Percentiles rank a stretch among this genome's conserved stretches.
These are phyloP conservation scores for Komagataella pastoris DNA, from an alignment of 805 yeast species.

Conservation along the genomic window DNA sequence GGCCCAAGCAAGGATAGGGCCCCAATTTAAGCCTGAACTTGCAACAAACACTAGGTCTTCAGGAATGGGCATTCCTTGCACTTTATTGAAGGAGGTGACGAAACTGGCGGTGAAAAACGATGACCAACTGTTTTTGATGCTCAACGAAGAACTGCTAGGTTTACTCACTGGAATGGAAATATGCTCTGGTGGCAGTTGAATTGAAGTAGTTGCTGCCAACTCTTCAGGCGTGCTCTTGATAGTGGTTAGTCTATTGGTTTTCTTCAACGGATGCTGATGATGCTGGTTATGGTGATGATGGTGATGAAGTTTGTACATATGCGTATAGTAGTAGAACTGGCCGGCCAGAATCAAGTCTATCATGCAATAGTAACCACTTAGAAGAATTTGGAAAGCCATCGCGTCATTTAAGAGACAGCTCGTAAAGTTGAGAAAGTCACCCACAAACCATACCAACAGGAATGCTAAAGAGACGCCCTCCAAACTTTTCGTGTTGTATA, in stretches of 20 bases:
- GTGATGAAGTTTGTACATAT: neutral
- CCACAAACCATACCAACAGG: conserved; percentile 49
- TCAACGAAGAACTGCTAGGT: neutral
- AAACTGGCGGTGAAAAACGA: neutral
- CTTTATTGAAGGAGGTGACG: neutral
- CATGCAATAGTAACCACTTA: conserved; percentile 34
- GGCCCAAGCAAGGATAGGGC: conserved; percentile 31
- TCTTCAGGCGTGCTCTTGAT: neutral
- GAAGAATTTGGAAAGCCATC: conserved; percentile 29
- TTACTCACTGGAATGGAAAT: neutral
- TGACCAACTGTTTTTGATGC: neutral
- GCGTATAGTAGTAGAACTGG: conserved; percentile 34
- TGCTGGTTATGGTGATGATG: neutral
- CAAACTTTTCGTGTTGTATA: conserved; percentile 45
- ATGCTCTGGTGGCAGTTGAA: neutral
- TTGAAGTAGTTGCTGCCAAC: neutral
- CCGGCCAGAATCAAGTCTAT: conserved; percentile 30
- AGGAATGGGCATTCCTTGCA: neutral
- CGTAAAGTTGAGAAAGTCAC: conserved; percentile 41
- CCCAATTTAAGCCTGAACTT: conserved; percentile 5
- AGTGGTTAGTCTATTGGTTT: neutral
- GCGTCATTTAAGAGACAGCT: conserved; percentile 36
- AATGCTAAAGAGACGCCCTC: conserved; percentile 55
- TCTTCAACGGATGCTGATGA: neutral
- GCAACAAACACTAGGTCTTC: neutral